Percentiles rank a stretch among this genome's conserved stretches.
These are phyloP conservation scores for Trichoderma atrobrunneum DNA, from an alignment of 2,329 filamentous ascomycete species.

Conservation along the genomic window DNA sequence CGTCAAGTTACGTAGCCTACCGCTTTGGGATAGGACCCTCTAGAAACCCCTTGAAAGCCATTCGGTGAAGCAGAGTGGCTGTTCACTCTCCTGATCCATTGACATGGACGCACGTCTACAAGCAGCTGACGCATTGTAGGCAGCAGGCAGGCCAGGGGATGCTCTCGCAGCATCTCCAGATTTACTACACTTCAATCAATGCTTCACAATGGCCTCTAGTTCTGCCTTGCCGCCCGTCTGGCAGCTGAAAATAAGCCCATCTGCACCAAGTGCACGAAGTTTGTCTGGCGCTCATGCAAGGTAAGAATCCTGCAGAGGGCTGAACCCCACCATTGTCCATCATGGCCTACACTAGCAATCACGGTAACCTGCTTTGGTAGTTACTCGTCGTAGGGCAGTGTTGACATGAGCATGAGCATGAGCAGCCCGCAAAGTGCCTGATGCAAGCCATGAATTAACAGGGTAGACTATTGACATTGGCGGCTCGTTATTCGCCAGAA, in stretches of 20 bases:
- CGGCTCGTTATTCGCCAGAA: not conserved
- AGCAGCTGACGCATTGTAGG: not conserved
- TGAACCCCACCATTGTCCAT: slow-evolving; percentile 3
- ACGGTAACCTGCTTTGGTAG: not conserved
- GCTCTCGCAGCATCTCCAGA: not conserved
- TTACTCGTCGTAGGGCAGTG: not conserved
- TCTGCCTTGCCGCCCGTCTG: slow-evolving; percentile 6
- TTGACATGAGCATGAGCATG: not conserved
- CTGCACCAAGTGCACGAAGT: not conserved
- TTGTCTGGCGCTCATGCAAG: not conserved
- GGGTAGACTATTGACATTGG: not conserved
- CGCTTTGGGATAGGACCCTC: not conserved
- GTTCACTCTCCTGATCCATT: not conserved
- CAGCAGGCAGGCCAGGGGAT: not conserved
- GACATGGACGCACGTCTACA: not conserved
- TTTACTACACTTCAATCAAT: not conserved
- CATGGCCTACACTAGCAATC: not conserved
- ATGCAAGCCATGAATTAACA: not conserved
- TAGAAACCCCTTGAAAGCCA: not conserved
- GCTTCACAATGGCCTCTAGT: not conserved
- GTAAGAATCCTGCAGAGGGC: slow-evolving; percentile 11
- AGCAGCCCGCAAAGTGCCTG: not conserved
- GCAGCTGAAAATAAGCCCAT: not conserved
- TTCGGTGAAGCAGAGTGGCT: not conserved
- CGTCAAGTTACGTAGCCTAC: not conserved